Base-by-base conservation (phyloP, 768 basidiomycete species). In the Mrakia blollopis region DNA sequence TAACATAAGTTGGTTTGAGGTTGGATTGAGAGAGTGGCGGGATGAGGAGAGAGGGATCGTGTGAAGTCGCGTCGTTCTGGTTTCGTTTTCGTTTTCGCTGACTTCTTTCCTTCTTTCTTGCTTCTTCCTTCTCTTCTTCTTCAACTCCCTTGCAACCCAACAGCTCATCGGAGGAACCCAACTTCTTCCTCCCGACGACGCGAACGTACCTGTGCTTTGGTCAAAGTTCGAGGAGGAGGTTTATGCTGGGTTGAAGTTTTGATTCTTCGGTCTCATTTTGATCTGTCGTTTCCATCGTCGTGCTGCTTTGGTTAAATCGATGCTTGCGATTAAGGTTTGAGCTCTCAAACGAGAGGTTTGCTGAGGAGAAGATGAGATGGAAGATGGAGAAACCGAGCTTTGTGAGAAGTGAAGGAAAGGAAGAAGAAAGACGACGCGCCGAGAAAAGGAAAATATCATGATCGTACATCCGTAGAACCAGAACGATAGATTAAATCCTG, bases 181-280 rank as follows among this genome's bases (percentile, higher is more conserved):
- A 14, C 57, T 57, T 28, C 13, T 57, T 3, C 57, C 28, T 25
- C 57, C 25, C 1, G 57, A 57, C 23, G 57, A 57, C 28, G 57
- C 57, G 5, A 57, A 57, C n/a, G 57, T 57, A 13, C 57, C 57
- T 11, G 25, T 57, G 8, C 57, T 28, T 2, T 57, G 57, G 57
- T 8, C 57, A n/a, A 57, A 57, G n/a, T 57, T 57, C 25, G 57
- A 57, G 57, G 57, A 57, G 57, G 57, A 57, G 57, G 57, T 57
- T 11, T 57, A 57, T n/a, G 57, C 57, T 57, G 57, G 57, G 13
- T 14, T 57, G 8, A n/a, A 57, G 57, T 2, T n/a, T 1, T 57
- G 28, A n/a, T 57, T 25, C 14, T n/a, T 11, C 11, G 5, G 47
- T 50, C 13, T 50, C 47, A 14, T 6, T n/a, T 10, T 25, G 1